phyloP scores from a whole-genome alignment of 305 asterid species.

The Fraxinus baroniana region DNA sequence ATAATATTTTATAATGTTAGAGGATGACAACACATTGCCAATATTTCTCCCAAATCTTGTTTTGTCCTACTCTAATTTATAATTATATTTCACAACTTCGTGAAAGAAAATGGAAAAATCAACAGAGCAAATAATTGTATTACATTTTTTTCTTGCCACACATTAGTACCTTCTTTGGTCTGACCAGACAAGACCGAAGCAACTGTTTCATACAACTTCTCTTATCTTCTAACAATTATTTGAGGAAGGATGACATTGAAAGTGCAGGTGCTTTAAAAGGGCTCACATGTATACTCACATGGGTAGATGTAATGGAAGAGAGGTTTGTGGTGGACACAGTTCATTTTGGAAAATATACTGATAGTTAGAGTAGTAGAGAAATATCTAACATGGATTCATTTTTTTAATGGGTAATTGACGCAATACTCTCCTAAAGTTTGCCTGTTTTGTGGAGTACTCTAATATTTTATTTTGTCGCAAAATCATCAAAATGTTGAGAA shows the following conservation, averaged over 20 bases:
- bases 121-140: neutral
- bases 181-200: neutral
- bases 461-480: too few species aligned
- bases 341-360: too few species aligned
- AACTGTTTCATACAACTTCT: neutral
- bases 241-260: neutral
- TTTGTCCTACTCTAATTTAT: neutral
- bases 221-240: neutral
- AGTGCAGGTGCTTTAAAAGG: constrained; percentile 7
- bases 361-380: too few species aligned
- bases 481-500: too few species aligned
- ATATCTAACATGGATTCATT: too few species aligned
- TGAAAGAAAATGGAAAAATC: too few species aligned
- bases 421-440: too few species aligned
- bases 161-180: too few species aligned
- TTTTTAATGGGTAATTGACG: too few species aligned
- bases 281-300: constrained; percentile 25
- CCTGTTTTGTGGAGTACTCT: too few species aligned
- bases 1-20: constrained; percentile 15
- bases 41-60: constrained; percentile 4
- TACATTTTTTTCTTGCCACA: neutral
- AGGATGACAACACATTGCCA: constrained; percentile 24
- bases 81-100: neutral
- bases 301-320: neutral
- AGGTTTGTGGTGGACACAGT: neutral